phyloP scores from a whole-genome alignment of 2,329 filamentous ascomycete species.

The Aspergillus cejpii region DNA sequence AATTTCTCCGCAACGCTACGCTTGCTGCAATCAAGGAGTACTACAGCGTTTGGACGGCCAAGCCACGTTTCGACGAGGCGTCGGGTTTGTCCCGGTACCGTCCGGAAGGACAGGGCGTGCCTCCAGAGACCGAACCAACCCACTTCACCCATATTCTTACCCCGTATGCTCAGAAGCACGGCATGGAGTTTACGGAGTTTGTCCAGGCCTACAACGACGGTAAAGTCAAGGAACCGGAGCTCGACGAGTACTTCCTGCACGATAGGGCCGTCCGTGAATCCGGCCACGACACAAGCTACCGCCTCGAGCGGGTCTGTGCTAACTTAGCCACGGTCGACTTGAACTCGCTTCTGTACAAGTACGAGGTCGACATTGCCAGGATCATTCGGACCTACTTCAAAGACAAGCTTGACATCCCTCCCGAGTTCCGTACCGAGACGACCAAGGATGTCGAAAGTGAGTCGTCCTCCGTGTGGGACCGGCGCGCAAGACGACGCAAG shows the following conservation, averaged over 20 bases:
- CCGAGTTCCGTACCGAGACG: slow-evolving; percentile 66
- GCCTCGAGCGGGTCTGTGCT: slow-evolving; percentile 78
- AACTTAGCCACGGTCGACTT: slow-evolving; percentile 89
- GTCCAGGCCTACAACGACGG: slow-evolving; percentile 80
- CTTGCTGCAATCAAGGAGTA: slow-evolving; percentile 97
- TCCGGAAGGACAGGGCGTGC: slow-evolving; percentile 75
- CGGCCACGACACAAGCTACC: slow-evolving; percentile 92
- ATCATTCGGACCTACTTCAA: slow-evolving; percentile 78
- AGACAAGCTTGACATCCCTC: slow-evolving; percentile 73
- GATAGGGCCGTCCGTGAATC: slow-evolving; percentile 94
- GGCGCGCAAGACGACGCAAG: slow-evolving; percentile 76
- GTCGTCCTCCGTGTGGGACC: slow-evolving; percentile 83
- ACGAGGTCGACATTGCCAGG: slow-evolving; percentile 86
- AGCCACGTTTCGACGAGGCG: slow-evolving; percentile 68
- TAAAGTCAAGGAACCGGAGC: slow-evolving; percentile 69
- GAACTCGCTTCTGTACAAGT: slow-evolving; percentile 93
- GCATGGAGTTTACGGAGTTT: slow-evolving; percentile 75
- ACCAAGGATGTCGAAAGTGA: slow-evolving; percentile 64
- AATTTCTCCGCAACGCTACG: slow-evolving; percentile 73
- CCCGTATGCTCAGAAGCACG: slow-evolving; percentile 77
- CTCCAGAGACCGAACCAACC: slow-evolving; percentile 80
- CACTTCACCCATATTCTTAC: slow-evolving; percentile 79
- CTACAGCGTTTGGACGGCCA: slow-evolving; percentile 75
- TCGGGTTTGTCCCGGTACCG: slow-evolving; percentile 80
- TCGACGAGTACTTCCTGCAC: slow-evolving; percentile 93